Evolutionary conservation across 2,329 filamentous ascomycete species (phyloP), one percentile per base, ranked within the genome.

Genomic region (Fusarium brevicatenulatum): DNA sequence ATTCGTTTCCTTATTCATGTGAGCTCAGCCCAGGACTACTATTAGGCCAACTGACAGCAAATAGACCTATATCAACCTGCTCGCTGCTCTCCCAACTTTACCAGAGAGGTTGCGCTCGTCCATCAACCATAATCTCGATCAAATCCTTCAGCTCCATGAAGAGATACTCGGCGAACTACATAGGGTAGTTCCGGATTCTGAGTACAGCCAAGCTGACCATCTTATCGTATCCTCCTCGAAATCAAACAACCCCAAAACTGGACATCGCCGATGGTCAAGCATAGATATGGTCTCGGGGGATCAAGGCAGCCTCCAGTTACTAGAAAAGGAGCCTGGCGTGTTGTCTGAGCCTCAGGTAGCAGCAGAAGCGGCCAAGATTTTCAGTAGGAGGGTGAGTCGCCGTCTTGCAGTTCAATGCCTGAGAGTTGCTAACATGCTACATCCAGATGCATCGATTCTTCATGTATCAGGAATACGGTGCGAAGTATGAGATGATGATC

Each of bases 381-480:
- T 92, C 78, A 84, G 83, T 15, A 87, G 86, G 75, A 90, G 88
- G 83, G 90, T 89, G 82, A 67, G 79, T 66, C 11, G 15, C 6
- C 16, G 16, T 47, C 5, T 23, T 23, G 15, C 5, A 13, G 55
- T n/a, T 23, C n/a, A 13, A 3, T 63, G 63, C 34, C 12, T 15
- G 9, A 16, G 12, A 13, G 7, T 34, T 12, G 13, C 18, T 47
- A 39, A 52, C 37, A 34, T 21, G 15, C 23, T 53, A 36, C 19
- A 39, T 19, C 58, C 71, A 97, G 93, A 91, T 97, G 83, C 89
- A 90, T 67, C 90, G 91, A 0, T 96, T 98, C 82, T 92, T 93
- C 78, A 86, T 92, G 55, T 99, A 99, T 79, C 93, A 97, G 82
- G 93, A 97, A 76, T 99, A 97, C 80, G 93, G 93, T 40, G 92